These are phyloP conservation scores for Pulveroboletus sp. DNA, from an alignment of 1,284 basidiomycete genomes.

Conservation along the genomic window DNA sequence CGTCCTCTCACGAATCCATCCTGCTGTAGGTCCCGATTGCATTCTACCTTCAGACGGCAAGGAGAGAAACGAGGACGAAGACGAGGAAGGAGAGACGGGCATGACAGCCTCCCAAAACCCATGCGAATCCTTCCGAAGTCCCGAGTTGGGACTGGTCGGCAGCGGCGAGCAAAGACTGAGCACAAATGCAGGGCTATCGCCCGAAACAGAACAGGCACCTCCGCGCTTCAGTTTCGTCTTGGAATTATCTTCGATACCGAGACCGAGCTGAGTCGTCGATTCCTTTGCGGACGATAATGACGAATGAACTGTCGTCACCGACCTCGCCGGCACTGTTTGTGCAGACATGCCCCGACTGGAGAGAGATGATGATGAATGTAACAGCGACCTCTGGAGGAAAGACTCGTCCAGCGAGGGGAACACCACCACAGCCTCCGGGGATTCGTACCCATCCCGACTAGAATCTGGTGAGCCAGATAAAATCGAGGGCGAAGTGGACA, in stretches of 20 bases:
- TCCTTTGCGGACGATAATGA: conserved; percentile 1
- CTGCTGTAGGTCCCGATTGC: neutral
- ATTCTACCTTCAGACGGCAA: conserved; percentile 16
- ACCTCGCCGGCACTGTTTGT: conserved; percentile 12
- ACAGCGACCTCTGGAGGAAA: conserved; percentile 16
- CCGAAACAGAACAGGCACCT: neutral
- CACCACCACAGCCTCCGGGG: conserved; percentile 13
- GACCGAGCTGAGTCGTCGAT: neutral
- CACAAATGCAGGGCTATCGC: conserved; percentile 4
- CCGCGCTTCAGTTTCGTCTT: neutral
- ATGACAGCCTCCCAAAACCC: conserved; percentile 30
- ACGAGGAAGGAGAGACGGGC: conserved; percentile 22
- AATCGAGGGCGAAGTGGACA: conserved; percentile 1
- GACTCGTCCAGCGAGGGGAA: conserved; percentile 27
- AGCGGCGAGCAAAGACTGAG: conserved; percentile 12
- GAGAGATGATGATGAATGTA: neutral
- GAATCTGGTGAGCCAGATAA: neutral
- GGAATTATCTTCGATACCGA: conserved; percentile 3
- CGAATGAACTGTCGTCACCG: conserved; percentile 2
- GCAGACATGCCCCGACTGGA: conserved; percentile 8
- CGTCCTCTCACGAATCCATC: conserved; percentile 5
- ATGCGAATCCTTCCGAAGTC: conserved; percentile 23
- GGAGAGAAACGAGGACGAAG: conserved; percentile 18
- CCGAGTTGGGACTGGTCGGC: conserved; percentile 8
- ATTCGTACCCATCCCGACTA: conserved; percentile 5